Conservation (phyloP, 495 filamentous ascomycete species). For the Penicillium mononematosum region DNA sequence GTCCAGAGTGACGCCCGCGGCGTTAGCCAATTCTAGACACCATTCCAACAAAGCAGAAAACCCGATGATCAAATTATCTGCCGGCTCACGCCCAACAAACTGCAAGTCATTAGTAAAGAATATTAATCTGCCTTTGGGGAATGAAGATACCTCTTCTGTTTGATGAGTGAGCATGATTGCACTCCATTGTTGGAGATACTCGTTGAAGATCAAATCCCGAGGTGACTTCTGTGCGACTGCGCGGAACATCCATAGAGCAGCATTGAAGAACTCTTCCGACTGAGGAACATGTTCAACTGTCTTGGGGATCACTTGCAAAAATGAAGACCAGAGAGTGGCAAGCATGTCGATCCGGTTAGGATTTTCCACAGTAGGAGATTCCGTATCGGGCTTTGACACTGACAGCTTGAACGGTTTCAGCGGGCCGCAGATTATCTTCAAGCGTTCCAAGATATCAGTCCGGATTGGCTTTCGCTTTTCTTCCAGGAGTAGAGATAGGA, state of each 20-base stretch:
- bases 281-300: slow-evolving; percentile 42
- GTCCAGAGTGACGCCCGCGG: slow-evolving; percentile 43
- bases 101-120: slow-evolving; percentile 17
- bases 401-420: slow-evolving; percentile 31
- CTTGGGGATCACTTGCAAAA: slow-evolving; percentile 50
- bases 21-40: slow-evolving; percentile 50
- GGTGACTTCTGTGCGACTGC: slow-evolving; percentile 53
- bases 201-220: slow-evolving; percentile 48
- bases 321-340: slow-evolving; percentile 51
- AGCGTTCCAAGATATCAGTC: slow-evolving; percentile 38
- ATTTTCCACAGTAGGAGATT: slow-evolving; percentile 21
- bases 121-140: too few relatives aligned
- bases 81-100: slow-evolving; percentile 51
- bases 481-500: slow-evolving; percentile 37
- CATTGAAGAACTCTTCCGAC: slow-evolving; percentile 57
- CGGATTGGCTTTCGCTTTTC: slow-evolving; percentile 35
- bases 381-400: slow-evolving; percentile 12
- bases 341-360: slow-evolving; percentile 41
- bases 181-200: slow-evolving; percentile 54
- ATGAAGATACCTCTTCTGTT: slow-evolving; percentile 46
- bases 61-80: slow-evolving; percentile 50
- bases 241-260: slow-evolving; percentile 51
- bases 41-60: slow-evolving; percentile 47
- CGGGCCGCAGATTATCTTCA: slow-evolving; percentile 33
- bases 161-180: slow-evolving; percentile 53